A percentile compares a stretch with the other conserved stretches of the same genome.
phyloP scores from a whole-genome alignment of 2,329 filamentous ascomycete species.

The Verticillium zaregamsianum region DNA sequence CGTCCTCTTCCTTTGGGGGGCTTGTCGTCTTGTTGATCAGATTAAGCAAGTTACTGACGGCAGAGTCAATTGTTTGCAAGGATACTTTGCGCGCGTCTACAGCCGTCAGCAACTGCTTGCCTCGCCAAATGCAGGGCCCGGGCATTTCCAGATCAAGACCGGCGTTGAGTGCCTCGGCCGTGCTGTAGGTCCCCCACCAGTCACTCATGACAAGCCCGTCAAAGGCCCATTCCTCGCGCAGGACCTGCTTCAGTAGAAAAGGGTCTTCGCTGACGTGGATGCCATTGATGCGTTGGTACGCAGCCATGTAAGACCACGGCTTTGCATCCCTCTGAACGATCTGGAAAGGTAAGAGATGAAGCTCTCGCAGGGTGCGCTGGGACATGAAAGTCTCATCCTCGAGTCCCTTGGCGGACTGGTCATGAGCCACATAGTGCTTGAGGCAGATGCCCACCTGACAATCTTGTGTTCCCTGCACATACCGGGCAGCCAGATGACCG shows the following conservation, averaged over 20 bases:
- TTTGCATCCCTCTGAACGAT: slow-evolving; percentile 53
- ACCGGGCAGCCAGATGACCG: slow-evolving; percentile 17
- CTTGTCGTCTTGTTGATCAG: slow-evolving; percentile 18
- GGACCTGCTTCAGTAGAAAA: slow-evolving; percentile 2
- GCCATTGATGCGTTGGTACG: slow-evolving; percentile 50
- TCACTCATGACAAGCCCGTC: slow-evolving; percentile 10
- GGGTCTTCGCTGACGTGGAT: slow-evolving; percentile 21
- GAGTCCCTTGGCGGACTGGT: slow-evolving; percentile 45
- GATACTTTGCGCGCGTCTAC: slow-evolving; percentile 2
- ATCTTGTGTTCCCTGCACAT: slow-evolving; percentile 22
- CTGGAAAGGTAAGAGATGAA: slow-evolving; percentile 63
- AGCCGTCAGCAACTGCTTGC: slow-evolving; percentile 2
- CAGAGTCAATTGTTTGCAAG: slow-evolving; percentile 1
- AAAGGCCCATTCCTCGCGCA: slow-evolving; percentile 10
- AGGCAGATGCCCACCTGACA: slow-evolving; percentile 6
- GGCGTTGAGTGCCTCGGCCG: slow-evolving; percentile 14
- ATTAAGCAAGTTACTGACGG: slow-evolving; percentile 22
- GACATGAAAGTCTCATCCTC: slow-evolving; percentile 40
- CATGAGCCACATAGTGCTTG: slow-evolving; percentile 38
- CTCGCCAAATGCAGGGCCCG: slow-evolving; percentile 8
- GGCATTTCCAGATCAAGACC: slow-evolving; percentile 33
- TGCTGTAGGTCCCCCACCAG: slow-evolving; percentile 2
- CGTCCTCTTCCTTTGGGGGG: background rate
- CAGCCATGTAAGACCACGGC: slow-evolving; percentile 53
- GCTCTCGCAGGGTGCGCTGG: slow-evolving; percentile 55